Percentiles rank a stretch among this genome's conserved stretches.
Conservation (phyloP, 441 rosid genomes). For the Erodium chrysanthum region DNA sequence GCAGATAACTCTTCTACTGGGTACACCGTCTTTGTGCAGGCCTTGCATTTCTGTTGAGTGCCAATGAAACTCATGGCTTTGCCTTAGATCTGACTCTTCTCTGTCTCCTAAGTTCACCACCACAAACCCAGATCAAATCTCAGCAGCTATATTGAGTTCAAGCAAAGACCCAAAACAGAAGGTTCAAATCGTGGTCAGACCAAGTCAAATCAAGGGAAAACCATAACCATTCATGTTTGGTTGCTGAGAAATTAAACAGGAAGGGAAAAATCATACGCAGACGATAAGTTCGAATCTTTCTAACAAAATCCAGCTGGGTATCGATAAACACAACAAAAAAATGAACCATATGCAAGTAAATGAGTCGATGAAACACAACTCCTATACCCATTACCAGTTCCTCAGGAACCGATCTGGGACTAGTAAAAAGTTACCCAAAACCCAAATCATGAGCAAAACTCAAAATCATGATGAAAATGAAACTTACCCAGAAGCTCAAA, state of each 20-base stretch:
- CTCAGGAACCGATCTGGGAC: background rate
- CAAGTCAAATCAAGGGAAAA: background rate
- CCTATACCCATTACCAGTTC: background rate
- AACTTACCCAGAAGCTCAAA: background rate
- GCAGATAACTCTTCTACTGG: conserved; percentile 83
- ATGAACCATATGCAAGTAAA: background rate
- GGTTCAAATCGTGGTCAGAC: background rate
- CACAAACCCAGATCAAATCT: background rate
- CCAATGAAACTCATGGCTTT: conserved; percentile 67
- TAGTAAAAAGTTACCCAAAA: background rate
- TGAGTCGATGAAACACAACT: background rate
- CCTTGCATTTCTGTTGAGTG: conserved; percentile 87
- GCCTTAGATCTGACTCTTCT: conserved; percentile 27
- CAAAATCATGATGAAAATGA: background rate
- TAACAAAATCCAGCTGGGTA: background rate
- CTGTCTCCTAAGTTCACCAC: conserved; percentile 7
- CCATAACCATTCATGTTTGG: background rate
- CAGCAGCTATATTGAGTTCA: background rate
- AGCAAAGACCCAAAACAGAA: too few relatives aligned
- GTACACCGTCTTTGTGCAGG: conserved; percentile 89
- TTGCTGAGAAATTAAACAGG: background rate
- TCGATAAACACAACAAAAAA: background rate
- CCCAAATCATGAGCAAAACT: background rate
- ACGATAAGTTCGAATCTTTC: background rate
- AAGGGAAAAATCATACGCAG: background rate